Base-by-base conservation (phyloP, 352 stramenopile species). In the Blastocystis sp. region DNA sequence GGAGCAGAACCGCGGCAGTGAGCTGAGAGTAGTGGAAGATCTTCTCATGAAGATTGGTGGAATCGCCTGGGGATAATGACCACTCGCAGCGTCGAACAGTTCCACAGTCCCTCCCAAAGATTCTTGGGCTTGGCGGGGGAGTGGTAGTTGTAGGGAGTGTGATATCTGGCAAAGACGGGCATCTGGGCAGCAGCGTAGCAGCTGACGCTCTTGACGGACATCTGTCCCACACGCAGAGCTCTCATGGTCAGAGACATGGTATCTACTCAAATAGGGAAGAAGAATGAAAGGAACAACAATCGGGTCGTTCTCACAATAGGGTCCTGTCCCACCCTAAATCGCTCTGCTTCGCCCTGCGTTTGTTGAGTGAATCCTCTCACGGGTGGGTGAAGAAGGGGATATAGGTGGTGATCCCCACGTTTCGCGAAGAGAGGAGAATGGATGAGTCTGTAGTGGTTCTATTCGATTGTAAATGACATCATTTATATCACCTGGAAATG, bases 71-170 rank as follows among this genome's bases (percentile, higher is more conserved):
- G 48, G 66, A 42, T 81, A 38, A 66, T 24, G 3, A 6, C 7
- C 19, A 43, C 17, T 19, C 28, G 42, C 1, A 24, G 17, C 64
- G 9, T 17, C 6, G 66, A 65, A 87, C 77, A 74, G 48, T 87
- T 87, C 77, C 77, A 87, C 11, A 87, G 77, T 71, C 77, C 77
- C 28, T 76, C 77, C 77, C 77, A 87, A 76, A 87, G 77, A 52
- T 74, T 77, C 52, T 43, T 57, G 34, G 77, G 77, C 61, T 87
- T 87, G 10, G 59, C 77, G 38, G 77, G 77, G n/a, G 77, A 87
- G 2, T 48, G 45, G 21, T 87, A 87, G 59, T 87, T 87, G 61
- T 87, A 87, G 54, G 77, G 77, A 87, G 77, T 87, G 77, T 87
- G 77, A 87, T 81, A 87, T 81, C 71, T 81, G 40, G 52, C 48